Evolutionary conservation across 2,329 filamentous ascomycete species (phyloP).

Genomic region (Colletotrichum melonis): DNA sequence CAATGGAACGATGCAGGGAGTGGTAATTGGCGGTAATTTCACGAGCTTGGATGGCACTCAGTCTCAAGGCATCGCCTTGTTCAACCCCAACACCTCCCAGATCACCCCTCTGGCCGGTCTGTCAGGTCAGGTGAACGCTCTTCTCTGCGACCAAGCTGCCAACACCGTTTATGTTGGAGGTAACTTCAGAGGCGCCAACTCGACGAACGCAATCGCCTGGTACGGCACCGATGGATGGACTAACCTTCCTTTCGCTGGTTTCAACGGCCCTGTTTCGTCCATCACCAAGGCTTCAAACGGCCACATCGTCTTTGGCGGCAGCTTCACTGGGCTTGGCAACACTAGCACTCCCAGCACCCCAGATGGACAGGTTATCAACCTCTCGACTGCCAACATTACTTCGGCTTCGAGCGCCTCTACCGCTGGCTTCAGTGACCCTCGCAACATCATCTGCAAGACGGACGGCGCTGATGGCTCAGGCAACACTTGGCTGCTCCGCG

Average conservation of each 20-base stretch:
- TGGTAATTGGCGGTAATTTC: conserved; percentile 94
- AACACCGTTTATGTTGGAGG: conserved; percentile 93
- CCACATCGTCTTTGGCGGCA: conserved; percentile 91
- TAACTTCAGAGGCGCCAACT: conserved; percentile 82
- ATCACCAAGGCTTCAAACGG: conserved; percentile 84
- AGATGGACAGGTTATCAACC: conserved; percentile 84
- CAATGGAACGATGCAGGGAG: conserved; percentile 75
- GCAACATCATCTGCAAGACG: conserved; percentile 85
- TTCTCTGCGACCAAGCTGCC: conserved; percentile 83
- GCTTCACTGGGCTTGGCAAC: conserved; percentile 90
- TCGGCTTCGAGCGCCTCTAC: conserved; percentile 71
- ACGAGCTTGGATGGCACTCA: conserved; percentile 84
- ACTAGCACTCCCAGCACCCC: conserved; percentile 73
- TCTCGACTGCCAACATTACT: conserved; percentile 81
- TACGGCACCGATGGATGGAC: conserved; percentile 74
- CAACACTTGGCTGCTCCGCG: conserved; percentile 85
- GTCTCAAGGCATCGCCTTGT: conserved; percentile 83
- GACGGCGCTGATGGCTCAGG: conserved; percentile 73
- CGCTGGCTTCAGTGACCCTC: conserved; percentile 78
- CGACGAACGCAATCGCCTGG: conserved; percentile 92
- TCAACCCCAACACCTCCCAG: conserved; percentile 77
- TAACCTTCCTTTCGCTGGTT: conserved; percentile 89
- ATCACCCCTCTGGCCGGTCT: conserved; percentile 84
- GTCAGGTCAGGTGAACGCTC: conserved; percentile 81
- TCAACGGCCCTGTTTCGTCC: conserved; percentile 91